Percentiles rank a stretch among this genome's conserved stretches.
Evolutionary conservation across 1,139 yeast species (phyloP).

Genomic region (Hyphopichia burtonii): DNA sequence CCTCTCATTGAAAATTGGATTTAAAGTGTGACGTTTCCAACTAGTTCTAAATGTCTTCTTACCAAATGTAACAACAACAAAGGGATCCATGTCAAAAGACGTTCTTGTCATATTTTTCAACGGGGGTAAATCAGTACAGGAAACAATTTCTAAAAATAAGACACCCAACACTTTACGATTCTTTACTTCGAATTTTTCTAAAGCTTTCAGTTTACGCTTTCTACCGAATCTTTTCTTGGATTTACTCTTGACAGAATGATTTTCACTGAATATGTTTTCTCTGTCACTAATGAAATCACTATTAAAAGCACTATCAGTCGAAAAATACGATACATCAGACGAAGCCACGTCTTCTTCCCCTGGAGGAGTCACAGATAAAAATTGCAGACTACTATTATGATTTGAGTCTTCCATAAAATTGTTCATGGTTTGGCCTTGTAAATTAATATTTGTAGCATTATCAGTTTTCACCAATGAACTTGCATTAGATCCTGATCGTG

Average conservation of each 20-base stretch:
- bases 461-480: not conserved
- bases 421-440: not conserved
- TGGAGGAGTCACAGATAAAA: constrained; percentile 1
- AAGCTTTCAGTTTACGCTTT: constrained; percentile 4
- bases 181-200: constrained; percentile 27
- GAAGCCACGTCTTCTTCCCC: constrained; percentile 14
- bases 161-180: constrained; percentile 64
- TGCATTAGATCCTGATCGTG: constrained; percentile 1
- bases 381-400: not conserved
- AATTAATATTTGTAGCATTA: not conserved
- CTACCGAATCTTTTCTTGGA: constrained; percentile 8
- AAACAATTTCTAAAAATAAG: constrained; percentile 69
- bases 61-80: constrained; percentile 88
- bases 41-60: constrained; percentile 85
- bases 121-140: constrained; percentile 73
- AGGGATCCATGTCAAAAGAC: constrained; percentile 95
- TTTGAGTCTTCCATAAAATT: not conserved
- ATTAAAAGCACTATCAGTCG: constrained; percentile 12
- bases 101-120: constrained; percentile 59
- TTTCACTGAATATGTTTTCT: not conserved
- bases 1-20: constrained; percentile 80
- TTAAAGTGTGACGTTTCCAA: constrained; percentile 78
- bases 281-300: constrained; percentile 5
- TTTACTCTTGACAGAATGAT: constrained; percentile 1
- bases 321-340: constrained; percentile 23